Conservation (phyloP, 208 protist genomes). For the Herpetomonas tarakana region DNA sequence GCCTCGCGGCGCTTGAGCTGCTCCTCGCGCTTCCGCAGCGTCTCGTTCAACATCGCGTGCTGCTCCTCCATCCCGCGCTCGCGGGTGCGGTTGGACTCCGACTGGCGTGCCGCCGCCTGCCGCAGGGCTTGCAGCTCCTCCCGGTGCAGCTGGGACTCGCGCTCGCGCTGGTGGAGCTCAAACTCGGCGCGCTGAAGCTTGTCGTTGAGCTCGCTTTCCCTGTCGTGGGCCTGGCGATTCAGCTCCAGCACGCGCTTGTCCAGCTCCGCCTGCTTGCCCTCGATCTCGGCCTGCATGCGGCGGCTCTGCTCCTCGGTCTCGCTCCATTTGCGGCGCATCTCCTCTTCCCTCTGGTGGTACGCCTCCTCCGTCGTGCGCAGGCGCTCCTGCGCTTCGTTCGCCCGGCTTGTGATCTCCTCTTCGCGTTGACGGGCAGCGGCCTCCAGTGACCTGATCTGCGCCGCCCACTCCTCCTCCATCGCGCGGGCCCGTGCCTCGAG, state of each 20-base stretch:
- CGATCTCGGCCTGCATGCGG: conserved; percentile 36
- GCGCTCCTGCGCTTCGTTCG: conserved; percentile 34
- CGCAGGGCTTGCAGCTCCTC: conserved; percentile 44
- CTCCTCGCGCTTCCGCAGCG: conserved; percentile 38
- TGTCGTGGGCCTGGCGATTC: conserved; percentile 27
- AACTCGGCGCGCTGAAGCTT: conserved; percentile 37
- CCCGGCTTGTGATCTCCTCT: conserved; percentile 32
- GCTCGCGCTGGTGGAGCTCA: conserved; percentile 39
- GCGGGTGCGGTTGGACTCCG: conserved; percentile 20
- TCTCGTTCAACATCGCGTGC: conserved; percentile 20
- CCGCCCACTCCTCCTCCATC: conserved; percentile 48
- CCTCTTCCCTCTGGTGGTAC: conserved; percentile 30
- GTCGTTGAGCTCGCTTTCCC: conserved; percentile 38
- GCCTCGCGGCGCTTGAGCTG: conserved; percentile 32
- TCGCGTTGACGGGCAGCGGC: conserved; percentile 32
- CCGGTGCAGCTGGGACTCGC: conserved; percentile 27
- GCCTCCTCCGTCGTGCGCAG: conserved; percentile 39
- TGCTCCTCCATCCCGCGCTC: conserved; percentile 32
- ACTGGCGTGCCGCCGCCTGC: conserved; percentile 20
- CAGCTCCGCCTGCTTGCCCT: conserved; percentile 55
- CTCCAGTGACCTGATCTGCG: conserved; percentile 42
- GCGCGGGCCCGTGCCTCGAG: conserved; percentile 28
- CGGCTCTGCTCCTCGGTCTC: conserved; percentile 46
- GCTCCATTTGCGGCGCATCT: conserved; percentile 42
- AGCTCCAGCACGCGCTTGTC: conserved; percentile 48